phyloP scores from a whole-genome alignment of 169 alveolate species.

The Miamiensis avidus region DNA sequence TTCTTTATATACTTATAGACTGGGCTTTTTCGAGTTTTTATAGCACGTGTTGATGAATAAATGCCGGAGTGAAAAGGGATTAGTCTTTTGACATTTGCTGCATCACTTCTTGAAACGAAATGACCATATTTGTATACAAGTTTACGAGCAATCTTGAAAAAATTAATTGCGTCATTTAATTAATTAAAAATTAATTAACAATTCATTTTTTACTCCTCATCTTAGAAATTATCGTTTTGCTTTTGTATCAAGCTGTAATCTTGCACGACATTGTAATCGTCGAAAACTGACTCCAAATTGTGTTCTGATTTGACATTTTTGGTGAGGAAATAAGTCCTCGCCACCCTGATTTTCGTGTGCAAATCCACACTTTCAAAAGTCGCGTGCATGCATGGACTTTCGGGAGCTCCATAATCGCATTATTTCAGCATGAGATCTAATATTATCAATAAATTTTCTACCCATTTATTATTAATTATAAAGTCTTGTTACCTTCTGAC shows the following conservation, averaged over 20 bases:
- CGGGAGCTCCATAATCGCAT: background rate
- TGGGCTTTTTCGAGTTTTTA: conserved; percentile 6
- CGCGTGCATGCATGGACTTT: conserved; percentile 31
- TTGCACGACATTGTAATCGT: conserved; percentile 32
- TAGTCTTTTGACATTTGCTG: conserved; percentile 19
- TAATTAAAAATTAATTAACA: background rate
- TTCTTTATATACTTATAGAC: background rate
- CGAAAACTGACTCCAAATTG: background rate
- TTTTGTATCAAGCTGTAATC: conserved; percentile 10
- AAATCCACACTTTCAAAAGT: conserved; percentile 36
- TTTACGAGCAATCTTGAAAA: conserved; percentile 24
- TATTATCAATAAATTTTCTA: background rate
- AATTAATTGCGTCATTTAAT: background rate
- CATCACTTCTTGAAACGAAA: conserved; percentile 25
- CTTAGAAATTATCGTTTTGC: conserved; percentile 18
- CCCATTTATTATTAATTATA: conserved; percentile 7
- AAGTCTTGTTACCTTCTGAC: background rate
- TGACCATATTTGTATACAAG: conserved; percentile 15
- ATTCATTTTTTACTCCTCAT: conserved; percentile 24
- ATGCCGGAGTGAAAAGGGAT: conserved; percentile 2
- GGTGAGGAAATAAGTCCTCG: conserved; percentile 39
- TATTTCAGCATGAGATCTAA: background rate
- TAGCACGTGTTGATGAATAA: background rate
- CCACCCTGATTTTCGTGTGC: conserved; percentile 20
- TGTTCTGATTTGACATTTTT: conserved; percentile 22